phyloP scores from a whole-genome alignment of 2,329 filamentous ascomycete genomes.

The Pseudonectria foliicola region DNA sequence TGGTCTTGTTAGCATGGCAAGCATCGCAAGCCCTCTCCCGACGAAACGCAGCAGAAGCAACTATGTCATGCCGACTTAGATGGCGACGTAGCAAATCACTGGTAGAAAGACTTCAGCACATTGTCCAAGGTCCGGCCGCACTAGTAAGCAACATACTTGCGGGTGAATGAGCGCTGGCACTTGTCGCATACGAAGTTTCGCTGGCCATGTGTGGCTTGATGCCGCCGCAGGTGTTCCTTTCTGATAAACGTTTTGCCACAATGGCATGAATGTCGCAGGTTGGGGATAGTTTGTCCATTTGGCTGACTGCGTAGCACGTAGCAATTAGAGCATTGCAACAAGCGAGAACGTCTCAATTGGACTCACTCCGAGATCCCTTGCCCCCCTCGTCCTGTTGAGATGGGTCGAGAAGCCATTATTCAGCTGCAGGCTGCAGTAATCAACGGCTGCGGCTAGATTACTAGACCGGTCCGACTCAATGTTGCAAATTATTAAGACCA shows the following conservation, averaged over 20 bases:
- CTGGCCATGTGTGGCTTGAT: conserved; percentile 32
- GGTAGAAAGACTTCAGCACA: conserved; percentile 1
- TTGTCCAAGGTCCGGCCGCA: neutral
- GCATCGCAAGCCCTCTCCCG: conserved; percentile 34
- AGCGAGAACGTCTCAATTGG: no score
- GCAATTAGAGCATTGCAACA: no score
- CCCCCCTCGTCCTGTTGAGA: no score
- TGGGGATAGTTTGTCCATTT: no score
- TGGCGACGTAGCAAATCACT: conserved; percentile 34
- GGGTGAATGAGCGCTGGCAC: conserved; percentile 32
- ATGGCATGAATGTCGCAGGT: conserved; percentile 27
- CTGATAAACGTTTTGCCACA: conserved; percentile 34
- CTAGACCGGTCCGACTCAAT: no score
- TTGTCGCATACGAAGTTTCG: conserved; percentile 28
- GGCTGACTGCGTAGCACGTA: no score
- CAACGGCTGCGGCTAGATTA: no score
- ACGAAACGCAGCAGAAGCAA: conserved; percentile 24
- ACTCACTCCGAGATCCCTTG: no score
- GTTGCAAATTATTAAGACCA: no score
- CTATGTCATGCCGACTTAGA: conserved; percentile 26
- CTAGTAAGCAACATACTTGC: conserved; percentile 25
- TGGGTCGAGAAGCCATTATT: no score
- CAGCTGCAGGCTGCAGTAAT: no score
- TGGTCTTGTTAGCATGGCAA: conserved; percentile 39
- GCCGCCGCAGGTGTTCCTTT: conserved; percentile 33